phyloP scores from a whole-genome alignment of 192 early-diverging fungal genomes.

The Spinellus fusiger region DNA sequence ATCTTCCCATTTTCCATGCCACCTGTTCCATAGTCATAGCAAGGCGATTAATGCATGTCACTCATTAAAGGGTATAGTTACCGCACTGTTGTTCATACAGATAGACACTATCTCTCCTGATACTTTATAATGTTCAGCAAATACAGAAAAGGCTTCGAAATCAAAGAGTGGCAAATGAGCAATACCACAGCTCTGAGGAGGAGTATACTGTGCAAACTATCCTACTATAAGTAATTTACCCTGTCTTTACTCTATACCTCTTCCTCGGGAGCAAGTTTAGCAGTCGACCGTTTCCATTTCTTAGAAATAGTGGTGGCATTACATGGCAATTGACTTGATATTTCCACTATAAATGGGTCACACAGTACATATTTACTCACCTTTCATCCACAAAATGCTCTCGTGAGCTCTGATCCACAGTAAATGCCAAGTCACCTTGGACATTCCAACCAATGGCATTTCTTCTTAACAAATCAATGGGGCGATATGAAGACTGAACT shows the following conservation, averaged over 20 bases:
- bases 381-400: slow-evolving; percentile 31
- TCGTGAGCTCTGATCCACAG: slow-evolving; percentile 40
- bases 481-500: slow-evolving; percentile 41
- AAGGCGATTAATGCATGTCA: not conserved
- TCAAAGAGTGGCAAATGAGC: slow-evolving; percentile 54
- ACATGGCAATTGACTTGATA: not conserved
- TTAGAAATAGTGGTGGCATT: not conserved
- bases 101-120: slow-evolving; percentile 41
- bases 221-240: not conserved
- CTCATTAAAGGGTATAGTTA: slow-evolving; percentile 10
- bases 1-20: slow-evolving; percentile 54
- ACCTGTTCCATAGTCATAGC: slow-evolving; percentile 25
- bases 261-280: slow-evolving; percentile 2
- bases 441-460: slow-evolving; percentile 57
- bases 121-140: slow-evolving; percentile 61
- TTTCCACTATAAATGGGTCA: not conserved
- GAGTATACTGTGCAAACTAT: slow-evolving; percentile 26
- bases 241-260: not conserved
- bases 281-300: not conserved
- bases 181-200: slow-evolving; percentile 36
- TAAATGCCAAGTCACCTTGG: slow-evolving; percentile 60
- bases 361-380: too few relatives aligned
- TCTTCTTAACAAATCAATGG: slow-evolving; percentile 42
- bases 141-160: slow-evolving; percentile 54
- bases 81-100: slow-evolving; percentile 59